Conservation (phyloP, 306 rosid genomes). For the Lablab purpureus region DNA sequence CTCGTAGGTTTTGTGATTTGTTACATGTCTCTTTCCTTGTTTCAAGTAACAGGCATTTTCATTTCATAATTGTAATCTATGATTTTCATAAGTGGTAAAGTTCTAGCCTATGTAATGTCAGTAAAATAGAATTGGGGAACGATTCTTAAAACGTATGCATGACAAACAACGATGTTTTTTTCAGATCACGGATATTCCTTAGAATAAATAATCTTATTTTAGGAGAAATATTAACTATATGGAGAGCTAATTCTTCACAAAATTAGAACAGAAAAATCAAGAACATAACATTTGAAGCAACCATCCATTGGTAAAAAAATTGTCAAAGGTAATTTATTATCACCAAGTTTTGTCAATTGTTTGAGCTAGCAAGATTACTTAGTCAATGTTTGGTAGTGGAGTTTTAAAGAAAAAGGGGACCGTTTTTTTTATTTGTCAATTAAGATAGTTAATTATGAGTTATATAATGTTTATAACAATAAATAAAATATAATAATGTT, state of each 20-base stretch:
- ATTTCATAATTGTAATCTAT: conserved; percentile 2
- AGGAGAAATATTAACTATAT: not conserved
- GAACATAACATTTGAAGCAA: not conserved
- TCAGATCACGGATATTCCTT: not conserved
- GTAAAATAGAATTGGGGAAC: not conserved
- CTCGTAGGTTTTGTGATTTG: not conserved
- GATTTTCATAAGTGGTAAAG: not conserved
- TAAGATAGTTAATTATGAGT: not conserved
- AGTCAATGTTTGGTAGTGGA: not conserved
- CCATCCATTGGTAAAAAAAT: not conserved
- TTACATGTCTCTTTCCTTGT: conserved; percentile 12
- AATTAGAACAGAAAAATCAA: not conserved
- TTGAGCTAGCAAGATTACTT: conserved; percentile 3
- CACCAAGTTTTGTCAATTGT: not conserved
- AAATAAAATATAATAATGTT: not conserved
- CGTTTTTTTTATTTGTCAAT: not conserved
- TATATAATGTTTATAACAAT: not conserved
- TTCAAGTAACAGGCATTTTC: conserved; percentile 2
- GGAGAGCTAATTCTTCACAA: not conserved
- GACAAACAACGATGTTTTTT: not conserved
- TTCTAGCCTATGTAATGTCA: not conserved
- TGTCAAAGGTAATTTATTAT: not conserved
- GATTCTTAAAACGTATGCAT: not conserved
- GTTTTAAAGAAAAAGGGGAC: not conserved
- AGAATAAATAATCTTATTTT: not conserved